A percentile compares a stretch with the other conserved stretches of the same genome.
phyloP scores from a whole-genome alignment of 75 land plant species.

The Ceratopteris richardii region DNA sequence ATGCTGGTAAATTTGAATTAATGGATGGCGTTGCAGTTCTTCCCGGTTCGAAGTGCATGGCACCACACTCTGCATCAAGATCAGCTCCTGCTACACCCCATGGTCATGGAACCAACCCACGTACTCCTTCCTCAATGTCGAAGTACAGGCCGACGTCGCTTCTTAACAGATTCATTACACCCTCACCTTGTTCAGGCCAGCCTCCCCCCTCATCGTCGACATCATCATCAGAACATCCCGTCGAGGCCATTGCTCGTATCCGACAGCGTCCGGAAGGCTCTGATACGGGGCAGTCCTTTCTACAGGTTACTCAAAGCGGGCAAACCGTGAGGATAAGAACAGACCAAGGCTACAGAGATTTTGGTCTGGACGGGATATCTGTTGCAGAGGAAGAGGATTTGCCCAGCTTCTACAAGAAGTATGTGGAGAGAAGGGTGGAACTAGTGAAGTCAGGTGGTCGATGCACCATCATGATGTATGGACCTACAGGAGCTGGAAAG shows the following conservation, averaged over 20 bases:
- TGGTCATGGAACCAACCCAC: not conserved
- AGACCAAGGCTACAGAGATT: slow-evolving; percentile 81
- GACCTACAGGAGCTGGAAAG: slow-evolving; percentile 97
- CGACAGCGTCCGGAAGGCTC: slow-evolving; percentile 52
- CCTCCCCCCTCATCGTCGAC: not conserved
- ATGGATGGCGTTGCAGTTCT: too few relatives aligned
- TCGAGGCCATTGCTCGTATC: slow-evolving; percentile 75
- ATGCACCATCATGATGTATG: slow-evolving; percentile 97
- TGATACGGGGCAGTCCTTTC: slow-evolving; percentile 17
- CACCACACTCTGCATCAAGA: too few relatives aligned
- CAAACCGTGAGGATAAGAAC: slow-evolving; percentile 44
- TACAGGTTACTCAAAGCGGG: slow-evolving; percentile 39
- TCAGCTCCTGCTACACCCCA: slow-evolving; percentile 1
- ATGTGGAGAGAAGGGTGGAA: slow-evolving; percentile 60
- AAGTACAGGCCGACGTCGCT: not conserved
- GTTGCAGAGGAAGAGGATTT: slow-evolving; percentile 58
- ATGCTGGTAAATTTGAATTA: too few relatives aligned
- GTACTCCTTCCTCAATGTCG: not conserved
- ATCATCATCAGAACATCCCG: slow-evolving; percentile 52
- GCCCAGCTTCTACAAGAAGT: slow-evolving; percentile 61
- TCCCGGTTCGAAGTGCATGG: too few relatives aligned
- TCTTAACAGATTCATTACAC: not conserved
- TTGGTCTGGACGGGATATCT: slow-evolving; percentile 82
- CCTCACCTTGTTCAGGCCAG: not conserved
- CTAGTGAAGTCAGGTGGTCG: slow-evolving; percentile 64